Percentiles rank a stretch among this genome's conserved stretches.
These are phyloP conservation scores for Termitomyces sp. DNA, from an alignment of 768 basidiomycete genomes.

Conservation along the genomic window DNA sequence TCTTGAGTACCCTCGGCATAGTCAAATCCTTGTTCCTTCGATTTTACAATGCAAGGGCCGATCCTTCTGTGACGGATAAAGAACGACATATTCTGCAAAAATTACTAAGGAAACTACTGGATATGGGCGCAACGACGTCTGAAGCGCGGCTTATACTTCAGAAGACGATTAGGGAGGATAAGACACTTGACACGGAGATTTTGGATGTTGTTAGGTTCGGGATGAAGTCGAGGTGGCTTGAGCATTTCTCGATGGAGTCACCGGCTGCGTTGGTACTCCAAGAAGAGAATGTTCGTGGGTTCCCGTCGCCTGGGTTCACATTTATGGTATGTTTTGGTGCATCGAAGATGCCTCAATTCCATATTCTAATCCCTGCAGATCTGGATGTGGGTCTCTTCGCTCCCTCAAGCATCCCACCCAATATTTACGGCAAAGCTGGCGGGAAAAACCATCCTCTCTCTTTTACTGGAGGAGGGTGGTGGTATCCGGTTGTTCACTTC, in stretches of 20 bases:
- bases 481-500: constrained; percentile 43
- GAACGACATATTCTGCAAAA: constrained; percentile 57
- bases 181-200: constrained; percentile 54
- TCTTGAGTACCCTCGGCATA: constrained; percentile 56
- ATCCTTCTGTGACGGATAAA: constrained; percentile 27
- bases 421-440: constrained; percentile 32
- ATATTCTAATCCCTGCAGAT: constrained; percentile 23
- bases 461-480: constrained; percentile 53
- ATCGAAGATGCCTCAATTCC: background rate
- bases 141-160: constrained; percentile 66
- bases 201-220: constrained; percentile 66
- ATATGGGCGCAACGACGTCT: constrained; percentile 65
- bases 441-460: constrained; percentile 28
- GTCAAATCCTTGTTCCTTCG: constrained; percentile 46
- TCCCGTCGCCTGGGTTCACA: constrained; percentile 63
- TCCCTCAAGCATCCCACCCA: constrained; percentile 28
- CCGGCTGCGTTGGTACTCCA: constrained; percentile 44
- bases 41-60: constrained; percentile 28
- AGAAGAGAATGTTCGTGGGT: constrained; percentile 41
- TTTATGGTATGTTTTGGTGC: constrained; percentile 48
- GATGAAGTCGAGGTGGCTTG: constrained; percentile 74
- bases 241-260: constrained; percentile 68
- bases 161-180: constrained; percentile 41
- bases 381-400: constrained; percentile 43
- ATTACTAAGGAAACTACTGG: constrained; percentile 61